Evolutionary conservation across 768 basidiomycete genomes (phyloP).

Genomic region (Tylopilus intermedius): DNA sequence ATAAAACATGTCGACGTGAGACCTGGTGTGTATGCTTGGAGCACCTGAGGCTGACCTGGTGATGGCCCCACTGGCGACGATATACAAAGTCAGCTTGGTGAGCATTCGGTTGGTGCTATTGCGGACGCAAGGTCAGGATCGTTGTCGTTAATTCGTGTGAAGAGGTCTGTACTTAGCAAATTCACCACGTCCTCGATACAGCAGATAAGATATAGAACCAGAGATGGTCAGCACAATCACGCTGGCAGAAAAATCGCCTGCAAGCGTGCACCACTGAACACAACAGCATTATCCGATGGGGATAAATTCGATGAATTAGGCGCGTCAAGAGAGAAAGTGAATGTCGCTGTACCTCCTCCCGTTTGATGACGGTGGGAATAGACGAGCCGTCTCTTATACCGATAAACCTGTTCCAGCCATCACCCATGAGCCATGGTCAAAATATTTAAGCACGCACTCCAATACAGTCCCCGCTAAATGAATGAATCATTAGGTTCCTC

Average conservation of each 20-base stretch:
- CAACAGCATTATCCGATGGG: not conserved
- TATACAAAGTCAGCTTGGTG: not conserved
- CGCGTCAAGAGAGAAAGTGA: not conserved
- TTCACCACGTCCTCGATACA: not conserved
- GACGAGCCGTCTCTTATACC: not conserved
- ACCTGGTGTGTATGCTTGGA: not conserved
- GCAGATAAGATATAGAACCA: not conserved
- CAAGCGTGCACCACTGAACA: slow-evolving; percentile 1
- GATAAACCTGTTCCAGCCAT: not conserved
- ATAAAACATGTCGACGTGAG: not conserved
- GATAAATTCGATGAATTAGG: not conserved
- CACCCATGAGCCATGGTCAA: not conserved
- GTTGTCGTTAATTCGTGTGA: not conserved
- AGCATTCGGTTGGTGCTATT: not conserved
- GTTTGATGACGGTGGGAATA: not conserved
- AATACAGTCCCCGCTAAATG: not conserved
- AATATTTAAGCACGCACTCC: not conserved
- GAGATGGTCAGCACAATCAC: not conserved
- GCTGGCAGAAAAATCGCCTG: not conserved
- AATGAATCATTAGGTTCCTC: not conserved
- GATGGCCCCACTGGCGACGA: slow-evolving; percentile 2
- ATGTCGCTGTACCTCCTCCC: not conserved
- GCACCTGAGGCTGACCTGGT: not conserved
- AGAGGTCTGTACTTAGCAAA: not conserved
- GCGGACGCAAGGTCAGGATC: not conserved